phyloP scores from a whole-genome alignment of 2,329 filamentous ascomycete species.

The Aureobasidium mangrovei region DNA sequence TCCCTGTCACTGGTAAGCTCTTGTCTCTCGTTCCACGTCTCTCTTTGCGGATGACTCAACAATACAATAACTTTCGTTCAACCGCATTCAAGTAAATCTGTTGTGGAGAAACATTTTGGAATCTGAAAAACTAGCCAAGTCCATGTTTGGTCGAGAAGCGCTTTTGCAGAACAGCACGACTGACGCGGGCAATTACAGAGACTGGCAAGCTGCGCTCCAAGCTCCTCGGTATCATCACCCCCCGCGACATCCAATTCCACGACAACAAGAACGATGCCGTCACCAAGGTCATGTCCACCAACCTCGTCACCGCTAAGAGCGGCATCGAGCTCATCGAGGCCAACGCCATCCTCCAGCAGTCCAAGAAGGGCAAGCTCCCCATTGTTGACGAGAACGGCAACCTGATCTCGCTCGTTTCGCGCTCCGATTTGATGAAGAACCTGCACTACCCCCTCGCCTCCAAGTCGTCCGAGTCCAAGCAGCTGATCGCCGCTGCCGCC shows the following conservation, averaged over 20 bases:
- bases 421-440: slow-evolving; percentile 98
- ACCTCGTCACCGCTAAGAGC: slow-evolving; percentile 77
- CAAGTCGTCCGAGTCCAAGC: slow-evolving; percentile 93
- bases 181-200: slow-evolving; percentile 48
- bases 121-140: slow-evolving; percentile 15
- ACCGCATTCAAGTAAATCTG: slow-evolving; percentile 59
- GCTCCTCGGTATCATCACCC: slow-evolving; percentile 94
- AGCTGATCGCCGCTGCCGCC: slow-evolving; percentile 88
- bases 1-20: slow-evolving; percentile 91
- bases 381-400: slow-evolving; percentile 42
- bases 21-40: slow-evolving; percentile 15
- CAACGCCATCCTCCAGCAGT: slow-evolving; percentile 85
- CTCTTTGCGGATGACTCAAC: slow-evolving; percentile 62
- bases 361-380: slow-evolving; percentile 74
- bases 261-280: slow-evolving; percentile 63
- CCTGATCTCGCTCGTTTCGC: slow-evolving; percentile 73
- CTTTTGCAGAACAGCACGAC: background rate
- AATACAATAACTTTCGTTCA: slow-evolving; percentile 99
- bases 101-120: slow-evolving; percentile 26
- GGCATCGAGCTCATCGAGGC: slow-evolving; percentile 81
- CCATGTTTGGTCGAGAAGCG: background rate
- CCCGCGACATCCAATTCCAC: slow-evolving; percentile 97
- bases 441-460: slow-evolving; percentile 92
- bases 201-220: slow-evolving; percentile 88
- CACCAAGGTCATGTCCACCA: slow-evolving; percentile 87